phyloP scores from a whole-genome alignment of 192 early-diverging fungal species.

The Mortierella antarctica region DNA sequence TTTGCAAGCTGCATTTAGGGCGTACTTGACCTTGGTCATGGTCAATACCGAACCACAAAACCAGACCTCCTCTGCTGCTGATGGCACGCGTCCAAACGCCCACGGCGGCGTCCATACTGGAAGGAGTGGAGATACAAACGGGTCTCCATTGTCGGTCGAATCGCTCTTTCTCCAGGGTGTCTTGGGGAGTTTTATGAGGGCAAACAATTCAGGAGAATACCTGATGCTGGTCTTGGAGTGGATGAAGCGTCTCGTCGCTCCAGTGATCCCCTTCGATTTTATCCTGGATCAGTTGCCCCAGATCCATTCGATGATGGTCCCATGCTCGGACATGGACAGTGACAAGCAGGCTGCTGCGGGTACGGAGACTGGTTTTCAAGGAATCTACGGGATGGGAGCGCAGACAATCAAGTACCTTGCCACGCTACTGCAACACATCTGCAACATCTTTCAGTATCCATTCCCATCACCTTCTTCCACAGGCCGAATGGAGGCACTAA shows the following conservation, averaged over 20 bases:
- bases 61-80: not conserved
- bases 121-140: too few relatives aligned
- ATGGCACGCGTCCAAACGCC: not conserved
- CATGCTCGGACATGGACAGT: not conserved
- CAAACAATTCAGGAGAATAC: slow-evolving; percentile 30
- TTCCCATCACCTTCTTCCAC: slow-evolving; percentile 22
- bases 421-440: slow-evolving; percentile 19
- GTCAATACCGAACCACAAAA: slow-evolving; percentile 32
- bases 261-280: slow-evolving; percentile 21
- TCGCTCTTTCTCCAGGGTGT: slow-evolving; percentile 29
- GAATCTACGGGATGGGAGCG: slow-evolving; percentile 29
- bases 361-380: not conserved
- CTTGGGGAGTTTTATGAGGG: slow-evolving; percentile 16
- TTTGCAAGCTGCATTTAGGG: slow-evolving; percentile 26
- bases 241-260: slow-evolving; percentile 12
- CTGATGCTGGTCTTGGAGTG: slow-evolving; percentile 18
- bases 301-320: not conserved
- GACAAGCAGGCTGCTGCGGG: not conserved
- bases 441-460: slow-evolving; percentile 13
- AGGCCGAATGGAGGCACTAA: slow-evolving; percentile 18
- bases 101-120: not conserved
- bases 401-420: slow-evolving; percentile 39
- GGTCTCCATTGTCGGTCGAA: slow-evolving; percentile 15
- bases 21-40: slow-evolving; percentile 40
- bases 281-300: slow-evolving; percentile 1